Base-by-base conservation (phyloP, 2,329 filamentous ascomycete genomes). In the Aspergillus unguis region DNA sequence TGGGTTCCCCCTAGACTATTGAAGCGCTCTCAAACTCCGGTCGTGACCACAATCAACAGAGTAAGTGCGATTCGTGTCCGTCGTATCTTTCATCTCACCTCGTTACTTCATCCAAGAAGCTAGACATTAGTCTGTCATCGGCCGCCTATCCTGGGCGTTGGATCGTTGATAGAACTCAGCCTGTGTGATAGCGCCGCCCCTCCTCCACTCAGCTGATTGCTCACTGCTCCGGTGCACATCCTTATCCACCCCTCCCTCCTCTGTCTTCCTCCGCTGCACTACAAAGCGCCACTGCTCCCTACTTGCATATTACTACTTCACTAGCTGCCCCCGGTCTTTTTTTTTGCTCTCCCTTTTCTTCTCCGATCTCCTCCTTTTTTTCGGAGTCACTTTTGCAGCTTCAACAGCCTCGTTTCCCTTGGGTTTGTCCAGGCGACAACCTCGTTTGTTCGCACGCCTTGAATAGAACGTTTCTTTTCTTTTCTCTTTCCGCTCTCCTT, bases 201-300 rank as follows among this genome's bases (percentile, higher is more conserved):
- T 59, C 52, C 54, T 54, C 35, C 54, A 44, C 58, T 62, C 60
- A 62, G 60, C 60, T 62, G 60, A 62, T 62, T 61, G 58, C 57
- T 61, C 53, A 59, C 59, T 61, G 58, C 59, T 59, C 53, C 57
- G 58, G 55, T 58, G 57, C 57, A 56, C 57, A 59, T 61, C 55
- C 54, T 52, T 57, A 55, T 51, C 58, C 58, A 55, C 59, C 48
- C 55, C 48, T 51, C 46, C 35, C 40, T 45, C 45, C 28, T 28
- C 53, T 53, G 17, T 41, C 49, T 43, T 28, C 27, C 31, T 44
- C 48, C 48, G 33, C 41, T 36, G 35, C 40, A 54, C 57, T 55
- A 59, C 52, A 32, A 54, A 44, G 48, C 42, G 43, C 38, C 48
- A 58, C 58, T 60, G 42, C 51, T 55, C 53, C 54, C 54, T 57